Percentiles rank a stretch among this genome's conserved stretches.
Conservation (phyloP, 192 early-diverging fungal genomes). For the Backusella tuberculispora region DNA sequence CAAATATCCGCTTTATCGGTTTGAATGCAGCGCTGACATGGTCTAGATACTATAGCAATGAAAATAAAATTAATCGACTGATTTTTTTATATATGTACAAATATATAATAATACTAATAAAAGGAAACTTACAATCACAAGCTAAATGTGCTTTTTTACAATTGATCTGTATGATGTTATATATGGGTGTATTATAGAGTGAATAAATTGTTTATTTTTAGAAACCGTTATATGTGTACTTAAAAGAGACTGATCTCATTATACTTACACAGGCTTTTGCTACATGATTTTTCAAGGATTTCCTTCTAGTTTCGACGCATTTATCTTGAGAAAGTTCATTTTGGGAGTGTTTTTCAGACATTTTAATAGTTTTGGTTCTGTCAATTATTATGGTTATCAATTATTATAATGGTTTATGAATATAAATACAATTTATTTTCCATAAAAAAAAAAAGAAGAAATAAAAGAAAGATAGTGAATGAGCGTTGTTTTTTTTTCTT, state of each 20-base stretch:
- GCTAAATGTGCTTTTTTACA: constrained; percentile 89
- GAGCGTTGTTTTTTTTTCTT: not conserved
- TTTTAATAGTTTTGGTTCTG: not conserved
- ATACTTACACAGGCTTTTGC: constrained; percentile 72
- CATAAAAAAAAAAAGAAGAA: not conserved
- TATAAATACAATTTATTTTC: not conserved
- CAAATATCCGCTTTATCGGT: constrained; percentile 76
- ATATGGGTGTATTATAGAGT: not conserved
- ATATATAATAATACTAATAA: constrained; percentile 7
- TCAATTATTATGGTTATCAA: not conserved
- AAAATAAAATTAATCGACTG: not conserved
- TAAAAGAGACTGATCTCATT: not conserved
- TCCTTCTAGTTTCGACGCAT: not conserved
- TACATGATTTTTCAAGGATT: constrained; percentile 61
- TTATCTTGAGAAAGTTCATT: not conserved
- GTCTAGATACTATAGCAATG: constrained; percentile 58
- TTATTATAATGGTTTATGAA: not conserved
- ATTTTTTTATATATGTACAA: not conserved
- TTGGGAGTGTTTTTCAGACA: constrained; percentile 6
- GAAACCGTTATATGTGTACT: not conserved
- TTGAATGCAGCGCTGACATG: constrained; percentile 78
- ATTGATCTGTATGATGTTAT: constrained; percentile 47
- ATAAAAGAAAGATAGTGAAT: not conserved
- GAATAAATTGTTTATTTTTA: not conserved
- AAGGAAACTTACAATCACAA: constrained; percentile 72